Conservation (phyloP, 2,329 filamentous ascomycete species). For the Diaporthe sp. region DNA sequence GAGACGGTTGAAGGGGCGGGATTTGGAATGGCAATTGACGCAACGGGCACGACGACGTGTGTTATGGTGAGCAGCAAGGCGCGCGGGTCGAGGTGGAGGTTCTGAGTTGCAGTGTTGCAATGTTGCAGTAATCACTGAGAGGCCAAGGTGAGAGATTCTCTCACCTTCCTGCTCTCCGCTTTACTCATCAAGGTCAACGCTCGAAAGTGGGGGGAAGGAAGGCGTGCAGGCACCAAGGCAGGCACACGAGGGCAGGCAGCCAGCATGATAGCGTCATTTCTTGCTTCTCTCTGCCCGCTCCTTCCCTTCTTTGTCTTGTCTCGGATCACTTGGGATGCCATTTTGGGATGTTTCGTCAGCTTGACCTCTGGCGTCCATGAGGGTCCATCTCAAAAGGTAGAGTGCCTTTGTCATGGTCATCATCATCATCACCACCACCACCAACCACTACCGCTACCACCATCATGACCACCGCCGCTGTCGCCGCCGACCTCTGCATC, state of each 20-base stretch:
- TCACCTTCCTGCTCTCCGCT: slow-evolving; percentile 9
- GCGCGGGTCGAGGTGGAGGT: not conserved
- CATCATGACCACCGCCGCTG: slow-evolving; percentile 3
- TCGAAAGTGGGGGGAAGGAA: slow-evolving; percentile 14
- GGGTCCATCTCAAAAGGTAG: slow-evolving; percentile 4
- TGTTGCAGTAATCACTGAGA: not conserved
- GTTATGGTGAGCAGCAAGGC: not conserved
- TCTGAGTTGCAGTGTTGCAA: not conserved
- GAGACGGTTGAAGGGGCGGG: not conserved
- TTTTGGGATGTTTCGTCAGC: slow-evolving; percentile 30
- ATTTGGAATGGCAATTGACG: slow-evolving; percentile 7
- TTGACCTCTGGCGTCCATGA: not conserved
- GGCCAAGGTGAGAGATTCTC: slow-evolving; percentile 11
- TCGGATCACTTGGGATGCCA: not conserved
- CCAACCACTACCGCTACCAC: not conserved
- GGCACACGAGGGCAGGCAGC: slow-evolving; percentile 9
- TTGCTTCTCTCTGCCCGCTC: not conserved
- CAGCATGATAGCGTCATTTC: slow-evolving; percentile 4
- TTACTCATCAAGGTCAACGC: slow-evolving; percentile 22
- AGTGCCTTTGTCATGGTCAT: slow-evolving; percentile 11
- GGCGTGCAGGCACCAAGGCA: not conserved
- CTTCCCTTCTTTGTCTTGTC: not conserved
- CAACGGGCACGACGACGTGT: not conserved
- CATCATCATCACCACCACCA: not conserved
- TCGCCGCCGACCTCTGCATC: slow-evolving; percentile 7